Evolutionary conservation across 2,329 filamentous ascomycete genomes (phyloP), one percentile per base, ranked within the genome.

Genomic region (Colletotrichum higginsianum): DNA sequence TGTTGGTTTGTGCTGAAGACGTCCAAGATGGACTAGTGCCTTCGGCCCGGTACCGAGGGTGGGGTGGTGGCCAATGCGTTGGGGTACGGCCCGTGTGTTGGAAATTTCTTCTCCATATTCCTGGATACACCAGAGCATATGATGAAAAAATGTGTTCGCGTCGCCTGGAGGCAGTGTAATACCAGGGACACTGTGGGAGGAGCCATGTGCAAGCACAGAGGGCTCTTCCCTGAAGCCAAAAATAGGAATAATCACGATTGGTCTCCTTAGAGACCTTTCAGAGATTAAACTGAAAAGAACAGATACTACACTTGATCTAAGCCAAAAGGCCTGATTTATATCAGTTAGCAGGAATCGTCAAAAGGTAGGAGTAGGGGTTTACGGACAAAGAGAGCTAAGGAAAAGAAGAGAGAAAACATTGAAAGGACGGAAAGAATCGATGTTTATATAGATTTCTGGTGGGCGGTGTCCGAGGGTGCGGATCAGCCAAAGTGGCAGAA

Each of bases 271-370:
- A 87, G 86, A 87, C 88, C 88, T 94, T 93, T 92, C 92, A 95
- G 93, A 93, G 91, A 94, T 95, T 95, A 95, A 95, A 94, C 93
- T 95, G 91, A 94, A 93, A 94, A 95, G 93, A 95, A 95, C 92
- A 94, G 92, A 94, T 94, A 94, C 92, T 94, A 94, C 92, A 94
- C 92, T 94, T 94, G 92, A 94, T 94, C 92, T 94, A 93, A 93
- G 90, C 90, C 88, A 90, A 87, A 87, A 86, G 85, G 79, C 78
- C 42, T 47, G 46, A 21, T 21, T n/a, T 1, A 12, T 4, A 46
- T 46, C 15, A 18, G 16, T 47, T 47, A 47, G 46, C 18, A n/a
- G 3, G 18, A n/a, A 13, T 8, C 16, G 2, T 8, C 15, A 15
- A 11, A 11, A n/a, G 11, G 16, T 0, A 2, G 7, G n/a, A n/a